These are phyloP conservation scores for Mycosarcoma maydis DNA, from an alignment of 1,284 basidiomycete genomes.

Conservation along the genomic window DNA sequence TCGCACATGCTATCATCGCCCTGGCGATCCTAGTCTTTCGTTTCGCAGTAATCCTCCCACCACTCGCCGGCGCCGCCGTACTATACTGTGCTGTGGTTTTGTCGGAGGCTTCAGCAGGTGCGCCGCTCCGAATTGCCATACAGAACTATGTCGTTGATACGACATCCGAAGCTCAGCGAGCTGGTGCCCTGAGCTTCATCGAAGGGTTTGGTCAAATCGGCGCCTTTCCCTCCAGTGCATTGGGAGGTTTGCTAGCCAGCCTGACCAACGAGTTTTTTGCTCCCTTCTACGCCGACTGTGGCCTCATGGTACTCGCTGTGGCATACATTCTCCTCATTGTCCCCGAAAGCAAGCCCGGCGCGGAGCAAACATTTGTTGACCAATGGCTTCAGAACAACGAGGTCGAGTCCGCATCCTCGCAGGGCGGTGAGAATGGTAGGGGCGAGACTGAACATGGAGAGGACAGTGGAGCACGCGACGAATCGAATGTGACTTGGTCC, in stretches of 20 bases:
- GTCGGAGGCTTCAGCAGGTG: conserved; percentile 55
- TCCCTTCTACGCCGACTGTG: conserved; percentile 58
- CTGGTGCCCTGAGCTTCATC: conserved; percentile 57
- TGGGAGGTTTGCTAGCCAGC: conserved; percentile 56
- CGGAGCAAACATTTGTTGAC: conserved; percentile 50
- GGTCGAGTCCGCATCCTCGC: conserved; percentile 22
- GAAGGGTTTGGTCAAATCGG: conserved; percentile 62
- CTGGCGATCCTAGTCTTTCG: conserved; percentile 48
- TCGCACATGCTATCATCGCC: conserved; percentile 49
- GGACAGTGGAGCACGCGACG: conserved; percentile 7
- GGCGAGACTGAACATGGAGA: conserved; percentile 1
- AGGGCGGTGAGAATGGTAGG: conserved; percentile 2
- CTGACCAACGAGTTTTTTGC: conserved; percentile 58
- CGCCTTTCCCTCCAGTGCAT: conserved; percentile 54
- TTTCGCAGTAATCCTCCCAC: conserved; percentile 45
- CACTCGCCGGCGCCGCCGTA: conserved; percentile 44
- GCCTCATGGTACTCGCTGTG: conserved; percentile 46
- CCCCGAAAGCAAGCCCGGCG: conserved; percentile 52
- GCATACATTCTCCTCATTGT: conserved; percentile 52
- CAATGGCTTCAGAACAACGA: conserved; percentile 43
- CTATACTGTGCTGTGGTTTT: conserved; percentile 51
- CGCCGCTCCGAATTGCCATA: conserved; percentile 55
- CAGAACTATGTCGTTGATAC: conserved; percentile 64
- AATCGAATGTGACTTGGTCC: conserved; percentile 35
- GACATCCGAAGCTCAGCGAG: conserved; percentile 50